These are phyloP conservation scores for Chlorella sp. DNA, from an alignment of 139 green algal genomes.

Conservation along the genomic window DNA sequence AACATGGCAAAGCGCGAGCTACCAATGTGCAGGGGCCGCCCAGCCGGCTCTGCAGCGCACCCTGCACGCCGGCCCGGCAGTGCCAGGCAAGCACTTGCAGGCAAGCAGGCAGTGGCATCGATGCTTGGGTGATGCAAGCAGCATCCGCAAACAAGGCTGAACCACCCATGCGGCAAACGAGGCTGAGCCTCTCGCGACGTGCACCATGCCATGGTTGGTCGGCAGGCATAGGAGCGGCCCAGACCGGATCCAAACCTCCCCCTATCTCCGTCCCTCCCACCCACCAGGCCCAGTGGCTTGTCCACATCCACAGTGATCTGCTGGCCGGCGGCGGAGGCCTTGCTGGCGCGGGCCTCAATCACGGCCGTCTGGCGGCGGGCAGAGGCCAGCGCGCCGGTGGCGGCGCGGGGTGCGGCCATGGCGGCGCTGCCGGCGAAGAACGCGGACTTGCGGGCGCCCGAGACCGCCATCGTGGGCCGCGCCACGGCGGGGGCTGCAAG, in stretches of 20 bases:
- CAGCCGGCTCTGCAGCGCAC: no score
- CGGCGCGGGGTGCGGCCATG: constrained; percentile 2
- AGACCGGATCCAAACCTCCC: no score
- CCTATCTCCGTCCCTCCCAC: neutral
- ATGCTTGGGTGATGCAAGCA: neutral
- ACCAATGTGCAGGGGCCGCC: no score
- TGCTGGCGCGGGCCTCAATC: constrained; percentile 24
- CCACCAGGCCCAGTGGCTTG: constrained; percentile 87
- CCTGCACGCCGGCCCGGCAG: no score
- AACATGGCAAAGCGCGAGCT: neutral
- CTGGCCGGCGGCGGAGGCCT: neutral
- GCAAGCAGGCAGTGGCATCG: neutral
- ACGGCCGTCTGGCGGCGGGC: constrained; percentile 5
- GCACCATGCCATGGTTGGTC: no score
- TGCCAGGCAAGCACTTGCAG: neutral
- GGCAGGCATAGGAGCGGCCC: no score
- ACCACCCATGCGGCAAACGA: no score
- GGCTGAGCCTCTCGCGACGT: no score
- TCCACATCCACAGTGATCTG: constrained; percentile 85
- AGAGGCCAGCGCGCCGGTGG: neutral
- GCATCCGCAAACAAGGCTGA: neutral
- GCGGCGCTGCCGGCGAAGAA: constrained; percentile 8
- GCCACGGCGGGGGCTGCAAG: neutral
- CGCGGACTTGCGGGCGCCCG: neutral
- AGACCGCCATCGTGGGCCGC: neutral